Percentiles rank a stretch among this genome's conserved stretches.
Evolutionary conservation across 768 basidiomycete genomes (phyloP).

Genomic region (Hemileccinum impolitum): DNA sequence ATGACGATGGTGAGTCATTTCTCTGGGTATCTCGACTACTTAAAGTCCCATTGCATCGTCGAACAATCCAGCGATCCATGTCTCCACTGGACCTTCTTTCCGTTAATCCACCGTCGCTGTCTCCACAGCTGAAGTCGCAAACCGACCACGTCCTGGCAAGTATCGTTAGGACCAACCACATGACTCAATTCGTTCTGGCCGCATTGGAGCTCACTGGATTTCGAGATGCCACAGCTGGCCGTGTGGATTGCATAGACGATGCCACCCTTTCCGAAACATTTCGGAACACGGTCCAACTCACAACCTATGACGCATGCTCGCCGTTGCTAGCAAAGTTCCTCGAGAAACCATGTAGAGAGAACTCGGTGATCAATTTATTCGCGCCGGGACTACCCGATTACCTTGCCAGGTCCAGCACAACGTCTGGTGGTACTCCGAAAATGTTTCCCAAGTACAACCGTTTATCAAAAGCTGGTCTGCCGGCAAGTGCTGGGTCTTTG

Average conservation of each 20-base stretch:
- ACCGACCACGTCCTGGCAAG: neutral
- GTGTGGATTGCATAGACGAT: neutral
- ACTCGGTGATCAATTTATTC: constrained; percentile 7
- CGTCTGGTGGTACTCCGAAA: constrained; percentile 16
- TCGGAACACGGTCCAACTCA: constrained; percentile 9
- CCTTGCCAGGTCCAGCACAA: constrained; percentile 15
- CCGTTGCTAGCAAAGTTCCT: constrained; percentile 10
- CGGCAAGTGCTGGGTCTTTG: neutral
- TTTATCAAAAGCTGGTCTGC: neutral
- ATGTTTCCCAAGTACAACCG: constrained; percentile 8
- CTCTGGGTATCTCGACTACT: too few species aligned
- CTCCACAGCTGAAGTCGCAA: neutral
- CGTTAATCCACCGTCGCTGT: neutral
- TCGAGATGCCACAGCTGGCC: neutral
- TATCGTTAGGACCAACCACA: neutral
- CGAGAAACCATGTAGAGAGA: constrained; percentile 4
- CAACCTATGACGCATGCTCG: constrained; percentile 14
- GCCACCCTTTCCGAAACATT: constrained; percentile 5
- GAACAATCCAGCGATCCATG: neutral
- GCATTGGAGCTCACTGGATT: neutral
- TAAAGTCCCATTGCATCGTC: too few species aligned
- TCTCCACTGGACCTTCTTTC: neutral
- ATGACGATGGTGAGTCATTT: too few species aligned
- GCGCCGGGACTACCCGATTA: constrained; percentile 21
- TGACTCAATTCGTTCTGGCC: neutral